Evolutionary conservation across 2,329 filamentous ascomycete species (phyloP), one percentile per base, ranked within the genome.

Genomic region (Plenodomus biglobosus): DNA sequence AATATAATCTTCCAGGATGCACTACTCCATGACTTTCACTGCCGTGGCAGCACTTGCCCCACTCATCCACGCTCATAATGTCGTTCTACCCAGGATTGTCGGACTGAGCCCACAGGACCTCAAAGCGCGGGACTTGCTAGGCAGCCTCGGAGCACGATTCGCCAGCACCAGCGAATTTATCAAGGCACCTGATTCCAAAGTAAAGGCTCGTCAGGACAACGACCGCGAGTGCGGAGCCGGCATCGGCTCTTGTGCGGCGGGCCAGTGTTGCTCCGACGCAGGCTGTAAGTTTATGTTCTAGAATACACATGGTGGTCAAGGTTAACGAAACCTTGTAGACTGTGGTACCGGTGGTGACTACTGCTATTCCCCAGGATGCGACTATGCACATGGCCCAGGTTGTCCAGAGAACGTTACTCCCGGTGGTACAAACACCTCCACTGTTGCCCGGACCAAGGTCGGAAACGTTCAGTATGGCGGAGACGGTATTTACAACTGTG

Each of bases 311-410:
- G 34, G 30, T n/a, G n/a, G 5, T 3, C 5, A 10, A 34, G 22
- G 41, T 53, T 68, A 41, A 67, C 41, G 8, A 18, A 11, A 13
- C 4, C 11, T 32, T 15, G 11, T 34, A 68, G 64, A 78, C 75
- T 85, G 82, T 53, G 82, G 82, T 41, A 75, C 66, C n/a, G 75
- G 73, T 3, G 64, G 64, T 10, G 76, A 80, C 1, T 83, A 84
- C 68, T 87, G 84, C 69, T 76, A 76, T 22, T 78, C 82, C 17
- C 84, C 84, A 2, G 78, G 83, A 44, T 87, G 84, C 61, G 77
- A 82, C 62, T 81, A 85, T 59, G 70, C 78, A 55, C 85, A 81
- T 55, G 82, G 82, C n/a, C 75, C 82, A 17, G 78, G 71, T 3
- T 87, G 84, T 55, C 83, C 85, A 55, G 83, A 79, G 44, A 85